Base-by-base conservation (phyloP, 2,329 filamentous ascomycete genomes). In the Aspergillus tamarii region DNA sequence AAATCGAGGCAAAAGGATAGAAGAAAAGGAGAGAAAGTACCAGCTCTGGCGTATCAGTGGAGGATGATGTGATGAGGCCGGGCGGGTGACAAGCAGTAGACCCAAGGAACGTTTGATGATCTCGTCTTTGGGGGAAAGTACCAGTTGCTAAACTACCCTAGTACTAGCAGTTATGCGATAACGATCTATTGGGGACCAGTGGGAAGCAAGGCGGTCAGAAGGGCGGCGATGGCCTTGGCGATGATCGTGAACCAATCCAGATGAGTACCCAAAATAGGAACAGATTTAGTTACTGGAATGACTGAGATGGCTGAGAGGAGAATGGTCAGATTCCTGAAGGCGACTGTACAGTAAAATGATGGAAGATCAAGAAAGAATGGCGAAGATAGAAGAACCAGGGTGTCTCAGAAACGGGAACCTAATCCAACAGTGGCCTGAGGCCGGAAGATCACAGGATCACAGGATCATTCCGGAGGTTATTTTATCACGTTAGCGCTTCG, bases 181-280 rank as follows among this genome's bases (percentile, higher is more conserved):
- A 76, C 71, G 70, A 73, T 65, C 65, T 69, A 71, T 67, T 64
- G 60, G 62, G 61, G 62, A 64, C 61, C 56, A 36, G 50, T 41
- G 39, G 39, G 39, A 41, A n/a, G 39, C 39, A 70, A 73, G 73
- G 74, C 73, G 74, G 74, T 75, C 71, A 76, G 73, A 58, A 72
- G 71, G 68, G 73, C 71, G 72, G 71, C 66, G 66, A 67, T 69
- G 66, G 62, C 16, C 10, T 55, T 39, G 52, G 32, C 28, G 52
- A 41, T 26, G 23, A 55, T 55, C 52, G 34, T 21, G 56, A 54
- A 36, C 45, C 61, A 64, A 59, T 53, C 28, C 52, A 54, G 52
- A n/a, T 36, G 14, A 14, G 23, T 19, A 26, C 16, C 23, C 46
- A 54, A 32, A 39, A 32, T 34, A 39, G 52, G 52, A 55, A 55